phyloP scores from a whole-genome alignment of 352 stramenopile genomes.

The Aphanomyces stellatus region DNA sequence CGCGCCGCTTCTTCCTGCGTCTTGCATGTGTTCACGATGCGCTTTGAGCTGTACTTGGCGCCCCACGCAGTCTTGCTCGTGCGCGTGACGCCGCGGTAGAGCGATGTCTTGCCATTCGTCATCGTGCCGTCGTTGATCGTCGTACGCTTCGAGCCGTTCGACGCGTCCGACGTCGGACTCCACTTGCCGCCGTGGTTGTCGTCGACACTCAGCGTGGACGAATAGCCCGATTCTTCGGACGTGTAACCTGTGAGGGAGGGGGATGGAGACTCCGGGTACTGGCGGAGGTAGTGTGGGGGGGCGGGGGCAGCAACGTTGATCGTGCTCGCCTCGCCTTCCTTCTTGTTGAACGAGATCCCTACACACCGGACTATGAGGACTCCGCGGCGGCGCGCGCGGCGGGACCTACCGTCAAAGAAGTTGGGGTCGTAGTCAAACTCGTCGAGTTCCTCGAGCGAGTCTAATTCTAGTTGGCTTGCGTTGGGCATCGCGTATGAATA shows the following conservation, averaged over 20 bases:
- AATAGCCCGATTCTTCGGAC: constrained; percentile 79
- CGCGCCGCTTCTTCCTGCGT: constrained; percentile 75
- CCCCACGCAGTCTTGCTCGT: constrained; percentile 83
- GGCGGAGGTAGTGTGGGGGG: no score
- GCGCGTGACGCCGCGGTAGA: constrained; percentile 77
- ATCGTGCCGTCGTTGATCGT: constrained; percentile 60
- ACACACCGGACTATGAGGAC: neutral
- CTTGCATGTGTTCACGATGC: constrained; percentile 84
- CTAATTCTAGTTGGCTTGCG: constrained; percentile 4
- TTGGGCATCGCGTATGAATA: neutral
- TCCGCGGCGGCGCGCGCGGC: neutral
- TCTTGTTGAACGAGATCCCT: constrained; percentile 16
- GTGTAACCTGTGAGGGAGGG: constrained; percentile 38
- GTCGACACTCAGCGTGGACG: constrained; percentile 47
- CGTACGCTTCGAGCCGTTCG: constrained; percentile 34
- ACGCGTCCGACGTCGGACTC: constrained; percentile 25
- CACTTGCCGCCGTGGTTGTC: constrained; percentile 32
- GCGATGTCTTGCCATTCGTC: constrained; percentile 85
- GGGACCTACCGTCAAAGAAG: constrained; percentile 15
- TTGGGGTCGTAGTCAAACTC: constrained; percentile 20
- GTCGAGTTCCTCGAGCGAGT: constrained; percentile 5
- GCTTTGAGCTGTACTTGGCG: constrained; percentile 83
- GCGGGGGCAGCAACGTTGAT: neutral
- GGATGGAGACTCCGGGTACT: constrained; percentile 11
- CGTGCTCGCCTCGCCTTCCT: neutral